These are phyloP conservation scores for Solanum chilense DNA, from an alignment of 257 asterid species.

Conservation along the genomic window DNA sequence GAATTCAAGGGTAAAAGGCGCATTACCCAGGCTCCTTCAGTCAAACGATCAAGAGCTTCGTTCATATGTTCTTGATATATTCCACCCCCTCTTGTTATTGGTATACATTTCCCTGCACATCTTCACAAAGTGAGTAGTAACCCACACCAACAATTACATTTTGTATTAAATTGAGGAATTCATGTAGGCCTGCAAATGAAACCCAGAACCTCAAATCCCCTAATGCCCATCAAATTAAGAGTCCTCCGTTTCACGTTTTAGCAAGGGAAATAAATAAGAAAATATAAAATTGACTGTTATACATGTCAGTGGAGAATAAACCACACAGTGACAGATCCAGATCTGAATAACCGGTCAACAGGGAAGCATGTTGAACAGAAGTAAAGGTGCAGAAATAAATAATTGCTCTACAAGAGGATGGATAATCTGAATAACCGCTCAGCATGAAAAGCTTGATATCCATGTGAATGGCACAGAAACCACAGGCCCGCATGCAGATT, in stretches of 20 bases:
- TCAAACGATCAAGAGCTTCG: slow-evolving; percentile 83
- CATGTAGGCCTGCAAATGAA: not conserved
- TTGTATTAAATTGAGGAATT: not conserved
- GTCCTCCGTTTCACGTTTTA: not conserved
- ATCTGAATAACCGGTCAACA: not conserved
- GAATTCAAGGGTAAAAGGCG: not conserved
- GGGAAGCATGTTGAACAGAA: not conserved
- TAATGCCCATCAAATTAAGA: not conserved
- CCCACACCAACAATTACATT: not conserved
- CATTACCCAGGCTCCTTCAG: slow-evolving; percentile 86
- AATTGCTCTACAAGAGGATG: not conserved
- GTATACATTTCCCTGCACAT: slow-evolving; percentile 91
- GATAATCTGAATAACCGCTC: not conserved
- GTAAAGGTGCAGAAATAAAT: not conserved
- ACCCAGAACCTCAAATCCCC: not conserved
- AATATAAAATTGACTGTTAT: not conserved
- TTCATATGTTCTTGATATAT: slow-evolving; percentile 95
- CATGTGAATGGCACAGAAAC: not conserved
- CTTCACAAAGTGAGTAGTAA: slow-evolving; percentile 1
- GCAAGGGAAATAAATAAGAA: not conserved
- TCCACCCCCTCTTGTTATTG: slow-evolving; percentile 89
- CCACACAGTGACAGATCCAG: not conserved
- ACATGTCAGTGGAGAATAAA: not conserved
- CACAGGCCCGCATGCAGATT: not conserved
- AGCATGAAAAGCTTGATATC: not conserved